These are phyloP conservation scores for Epichloe coenophiala DNA, from an alignment of 2,329 filamentous ascomycete genomes.

Conservation along the genomic window DNA sequence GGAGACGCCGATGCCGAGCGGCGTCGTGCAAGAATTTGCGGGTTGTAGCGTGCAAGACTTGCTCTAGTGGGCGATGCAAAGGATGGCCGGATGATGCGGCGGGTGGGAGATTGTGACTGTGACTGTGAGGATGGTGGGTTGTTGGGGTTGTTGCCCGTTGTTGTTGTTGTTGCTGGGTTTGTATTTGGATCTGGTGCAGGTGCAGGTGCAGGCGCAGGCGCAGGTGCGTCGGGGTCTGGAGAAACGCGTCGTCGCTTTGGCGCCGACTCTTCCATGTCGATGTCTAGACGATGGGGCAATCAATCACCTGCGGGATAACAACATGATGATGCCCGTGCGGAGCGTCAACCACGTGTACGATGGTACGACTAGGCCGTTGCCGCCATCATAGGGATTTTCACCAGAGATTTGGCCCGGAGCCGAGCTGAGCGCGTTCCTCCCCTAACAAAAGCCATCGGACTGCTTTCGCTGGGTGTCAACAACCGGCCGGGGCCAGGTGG, in stretches of 20 bases:
- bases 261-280: constrained; percentile 39
- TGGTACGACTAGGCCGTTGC: not conserved
- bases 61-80: constrained; percentile 56
- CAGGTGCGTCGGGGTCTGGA: constrained; percentile 1
- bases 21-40: constrained; percentile 38
- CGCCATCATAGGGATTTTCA: not conserved
- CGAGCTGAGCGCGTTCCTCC: constrained; percentile 1
- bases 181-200: not conserved
- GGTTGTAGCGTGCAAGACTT: constrained; percentile 47
- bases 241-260: constrained; percentile 31
- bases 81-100: constrained; percentile 32
- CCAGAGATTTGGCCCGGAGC: not conserved
- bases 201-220: not conserved
- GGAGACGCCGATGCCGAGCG: constrained; percentile 24
- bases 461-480: not conserved
- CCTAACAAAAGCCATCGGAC: constrained; percentile 1
- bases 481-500: not conserved
- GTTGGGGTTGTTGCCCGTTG: not conserved
- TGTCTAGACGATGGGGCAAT: not conserved
- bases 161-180: not conserved
- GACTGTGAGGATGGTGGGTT: constrained; percentile 4
- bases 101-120: constrained; percentile 5
- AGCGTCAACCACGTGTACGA: not conserved
- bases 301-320: not conserved
- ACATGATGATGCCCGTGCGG: constrained; percentile 2